Evolutionary conservation across 2,329 filamentous ascomycete species (phyloP).

Genomic region (Chaetomium sp.): DNA sequence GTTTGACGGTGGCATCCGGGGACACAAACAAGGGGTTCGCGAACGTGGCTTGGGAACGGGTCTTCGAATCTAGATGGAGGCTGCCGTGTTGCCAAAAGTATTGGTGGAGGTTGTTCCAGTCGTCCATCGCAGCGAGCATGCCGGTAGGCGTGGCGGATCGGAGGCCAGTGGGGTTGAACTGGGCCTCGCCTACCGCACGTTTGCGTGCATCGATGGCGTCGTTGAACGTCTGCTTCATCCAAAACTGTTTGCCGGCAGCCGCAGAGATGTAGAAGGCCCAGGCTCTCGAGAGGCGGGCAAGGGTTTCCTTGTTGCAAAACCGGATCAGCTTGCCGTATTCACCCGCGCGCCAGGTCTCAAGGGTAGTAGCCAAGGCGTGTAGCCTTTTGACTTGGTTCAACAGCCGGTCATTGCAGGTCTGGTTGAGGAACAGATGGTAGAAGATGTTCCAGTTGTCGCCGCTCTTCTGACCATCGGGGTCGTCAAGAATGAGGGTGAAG

Average conservation of each 20-base stretch:
- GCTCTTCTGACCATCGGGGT: slow-evolving; percentile 32
- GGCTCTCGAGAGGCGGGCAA: slow-evolving; percentile 5
- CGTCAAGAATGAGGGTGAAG: slow-evolving; percentile 52
- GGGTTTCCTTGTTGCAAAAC: slow-evolving; percentile 16
- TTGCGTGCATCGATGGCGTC: neutral
- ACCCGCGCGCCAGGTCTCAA: slow-evolving; percentile 48
- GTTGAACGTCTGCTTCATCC: slow-evolving; percentile 1
- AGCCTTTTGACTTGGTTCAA: slow-evolving; percentile 49
- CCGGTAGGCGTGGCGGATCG: neutral
- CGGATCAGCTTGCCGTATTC: slow-evolving; percentile 43
- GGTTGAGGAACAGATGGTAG: slow-evolving; percentile 53
- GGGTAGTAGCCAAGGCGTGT: slow-evolving; percentile 40
- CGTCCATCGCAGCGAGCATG: neutral
- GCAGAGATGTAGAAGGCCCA: slow-evolving; percentile 17
- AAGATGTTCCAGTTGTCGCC: slow-evolving; percentile 55
- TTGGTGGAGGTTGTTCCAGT: neutral
- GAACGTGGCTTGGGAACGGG: neutral
- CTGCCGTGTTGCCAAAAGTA: slow-evolving; percentile 15
- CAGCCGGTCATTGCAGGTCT: slow-evolving; percentile 42
- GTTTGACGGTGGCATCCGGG: slow-evolving; percentile 39
- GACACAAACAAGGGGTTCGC: slow-evolving; percentile 50
- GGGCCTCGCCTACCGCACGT: neutral
- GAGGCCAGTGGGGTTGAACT: neutral
- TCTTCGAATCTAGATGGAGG: neutral
- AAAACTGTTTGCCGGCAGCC: neutral